Conservation (phyloP, 169 alveolate genomes). For the Theileria sp. region DNA sequence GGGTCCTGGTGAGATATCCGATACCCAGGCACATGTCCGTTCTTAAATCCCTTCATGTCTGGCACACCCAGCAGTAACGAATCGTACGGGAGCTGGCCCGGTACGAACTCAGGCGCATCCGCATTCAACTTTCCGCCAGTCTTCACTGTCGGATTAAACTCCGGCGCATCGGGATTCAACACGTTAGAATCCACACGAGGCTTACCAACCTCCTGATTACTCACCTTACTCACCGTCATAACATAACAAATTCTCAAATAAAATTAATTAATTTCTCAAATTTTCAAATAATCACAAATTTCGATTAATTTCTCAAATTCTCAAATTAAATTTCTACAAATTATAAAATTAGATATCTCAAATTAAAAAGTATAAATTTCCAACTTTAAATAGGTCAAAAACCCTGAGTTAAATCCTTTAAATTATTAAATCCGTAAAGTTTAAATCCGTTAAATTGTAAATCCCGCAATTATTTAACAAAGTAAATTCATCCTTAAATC, state of each 20-base stretch:
- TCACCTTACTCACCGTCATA: slow-evolving; percentile 6
- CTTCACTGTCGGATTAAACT: slow-evolving; percentile 45
- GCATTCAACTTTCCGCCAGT: slow-evolving; percentile 52
- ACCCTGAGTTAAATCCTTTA: neutral
- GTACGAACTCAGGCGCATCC: slow-evolving; percentile 68
- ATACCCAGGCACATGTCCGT: slow-evolving; percentile 32
- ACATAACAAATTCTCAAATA: neutral
- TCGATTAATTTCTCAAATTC: neutral
- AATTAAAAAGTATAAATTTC: too few species aligned
- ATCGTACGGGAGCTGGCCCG: slow-evolving; percentile 60
- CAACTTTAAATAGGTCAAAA: too few species aligned
- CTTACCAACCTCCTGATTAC: slow-evolving; percentile 13
- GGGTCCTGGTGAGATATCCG: slow-evolving; percentile 29
- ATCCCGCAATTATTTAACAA: too few species aligned
- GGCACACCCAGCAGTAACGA: slow-evolving; percentile 31
- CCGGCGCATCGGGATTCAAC: slow-evolving; percentile 64
- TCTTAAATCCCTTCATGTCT: slow-evolving; percentile 39
- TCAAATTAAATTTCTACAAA: too few species aligned
- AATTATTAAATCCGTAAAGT: neutral
- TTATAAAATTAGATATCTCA: too few species aligned
- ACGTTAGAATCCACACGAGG: slow-evolving; percentile 1
- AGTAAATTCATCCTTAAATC: too few species aligned
- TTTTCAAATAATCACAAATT: too few species aligned
- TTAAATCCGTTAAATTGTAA: neutral
- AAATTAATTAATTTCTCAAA: too few species aligned